Evolutionary conservation across 768 basidiomycete species (phyloP).

Genomic region (Fomitopsis pulvina): DNA sequence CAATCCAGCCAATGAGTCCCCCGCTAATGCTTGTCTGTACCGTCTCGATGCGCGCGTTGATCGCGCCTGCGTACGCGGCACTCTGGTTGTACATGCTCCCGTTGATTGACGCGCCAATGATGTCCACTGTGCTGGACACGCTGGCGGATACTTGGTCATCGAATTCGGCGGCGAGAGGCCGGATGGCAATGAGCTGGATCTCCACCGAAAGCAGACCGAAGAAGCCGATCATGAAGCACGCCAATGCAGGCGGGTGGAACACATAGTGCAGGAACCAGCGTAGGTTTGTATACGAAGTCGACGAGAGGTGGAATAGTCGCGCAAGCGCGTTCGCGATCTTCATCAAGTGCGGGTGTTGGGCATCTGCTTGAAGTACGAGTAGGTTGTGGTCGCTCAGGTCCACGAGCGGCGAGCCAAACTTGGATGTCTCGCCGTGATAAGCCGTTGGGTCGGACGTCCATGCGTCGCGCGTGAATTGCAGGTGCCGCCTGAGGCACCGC

Average conservation of each 20-base stretch:
- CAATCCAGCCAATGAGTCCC: conserved; percentile 93
- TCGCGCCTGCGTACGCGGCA: conserved; percentile 61
- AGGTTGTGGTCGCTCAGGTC: conserved; percentile 71
- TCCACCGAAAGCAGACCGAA: conserved; percentile 84
- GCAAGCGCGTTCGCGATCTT: conserved; percentile 53
- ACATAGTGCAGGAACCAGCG: conserved; percentile 91
- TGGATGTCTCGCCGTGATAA: conserved; percentile 30
- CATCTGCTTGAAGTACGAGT: conserved; percentile 62
- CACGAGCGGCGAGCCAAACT: conserved; percentile 38
- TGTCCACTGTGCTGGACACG: conserved; percentile 57
- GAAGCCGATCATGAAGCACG: conserved; percentile 89
- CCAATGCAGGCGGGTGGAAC: conserved; percentile 85
- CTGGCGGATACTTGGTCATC: conserved; percentile 53
- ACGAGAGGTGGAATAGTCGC: conserved; percentile 43
- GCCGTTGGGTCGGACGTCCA: conserved; percentile 72
- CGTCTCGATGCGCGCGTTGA: conserved; percentile 65
- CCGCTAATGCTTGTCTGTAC: conserved; percentile 78
- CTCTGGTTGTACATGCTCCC: conserved; percentile 80
- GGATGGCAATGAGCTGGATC: conserved; percentile 76
- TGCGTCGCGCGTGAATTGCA: conserved; percentile 67
- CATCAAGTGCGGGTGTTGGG: conserved; percentile 68
- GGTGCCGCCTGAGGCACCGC: conserved; percentile 57
- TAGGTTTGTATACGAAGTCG: conserved; percentile 58
- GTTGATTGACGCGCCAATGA: conserved; percentile 74
- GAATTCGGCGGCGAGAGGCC: conserved; percentile 66